These are phyloP conservation scores for Bothriochloa decipiens DNA, from an alignment of 176 grass and related monocot species.

Conservation along the genomic window DNA sequence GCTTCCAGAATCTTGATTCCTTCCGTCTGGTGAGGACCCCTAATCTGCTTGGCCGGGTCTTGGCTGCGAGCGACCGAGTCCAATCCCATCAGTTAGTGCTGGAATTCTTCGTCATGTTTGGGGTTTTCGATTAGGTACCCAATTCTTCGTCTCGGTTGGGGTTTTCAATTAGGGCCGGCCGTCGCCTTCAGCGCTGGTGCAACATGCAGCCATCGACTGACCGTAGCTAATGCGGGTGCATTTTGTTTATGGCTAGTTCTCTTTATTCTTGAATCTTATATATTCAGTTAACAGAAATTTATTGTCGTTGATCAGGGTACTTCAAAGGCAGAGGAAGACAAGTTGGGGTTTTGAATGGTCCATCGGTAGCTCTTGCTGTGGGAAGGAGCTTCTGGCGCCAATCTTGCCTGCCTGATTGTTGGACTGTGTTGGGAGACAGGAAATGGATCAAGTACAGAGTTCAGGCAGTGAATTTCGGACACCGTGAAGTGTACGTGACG, in stretches of 20 bases:
- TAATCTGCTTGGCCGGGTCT: neutral
- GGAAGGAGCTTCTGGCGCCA: neutral
- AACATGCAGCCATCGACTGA: neutral
- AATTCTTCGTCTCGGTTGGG: neutral
- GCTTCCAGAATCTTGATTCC: neutral
- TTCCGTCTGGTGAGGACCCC: neutral
- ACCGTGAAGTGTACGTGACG: neutral
- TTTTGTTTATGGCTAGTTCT: neutral
- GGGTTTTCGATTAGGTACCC: constrained; percentile 2
- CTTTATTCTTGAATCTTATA: neutral
- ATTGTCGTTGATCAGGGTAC: neutral
- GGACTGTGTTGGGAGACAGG: no score
- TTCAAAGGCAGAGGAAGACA: neutral
- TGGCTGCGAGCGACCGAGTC: no score
- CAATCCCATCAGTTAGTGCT: neutral
- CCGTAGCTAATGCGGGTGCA: neutral
- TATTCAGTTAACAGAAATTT: neutral
- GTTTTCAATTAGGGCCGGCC: neutral
- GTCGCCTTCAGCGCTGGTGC: neutral
- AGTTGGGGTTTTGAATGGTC: neutral
- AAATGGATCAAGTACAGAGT: neutral
- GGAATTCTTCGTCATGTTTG: neutral
- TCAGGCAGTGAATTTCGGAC: neutral
- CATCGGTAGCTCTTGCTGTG: neutral
- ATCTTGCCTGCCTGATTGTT: neutral